Percentiles rank a stretch among this genome's conserved stretches.
Evolutionary conservation across 1,139 yeast genomes (phyloP).

Genomic region (Yamadazyma diospyri): DNA sequence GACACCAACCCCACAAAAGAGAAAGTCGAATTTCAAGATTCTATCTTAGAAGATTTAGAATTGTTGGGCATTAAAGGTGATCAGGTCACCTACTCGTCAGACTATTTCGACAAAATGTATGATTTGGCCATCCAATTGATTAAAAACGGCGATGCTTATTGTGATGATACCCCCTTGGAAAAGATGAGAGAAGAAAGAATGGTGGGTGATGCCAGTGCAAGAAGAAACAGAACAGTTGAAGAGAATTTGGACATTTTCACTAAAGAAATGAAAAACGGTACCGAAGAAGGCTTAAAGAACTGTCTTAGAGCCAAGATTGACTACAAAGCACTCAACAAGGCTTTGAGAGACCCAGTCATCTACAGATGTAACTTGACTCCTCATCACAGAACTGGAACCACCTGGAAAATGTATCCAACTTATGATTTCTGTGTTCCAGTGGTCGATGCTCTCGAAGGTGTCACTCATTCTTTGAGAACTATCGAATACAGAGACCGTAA

Average conservation of each 20-base stretch:
- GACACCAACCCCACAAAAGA: constrained; percentile 97
- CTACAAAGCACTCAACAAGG: constrained; percentile 83
- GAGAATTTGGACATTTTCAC: constrained; percentile 83
- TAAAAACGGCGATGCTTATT: constrained; percentile 92
- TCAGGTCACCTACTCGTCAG: constrained; percentile 80
- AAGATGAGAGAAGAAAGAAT: constrained; percentile 97
- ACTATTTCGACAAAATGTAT: constrained; percentile 88
- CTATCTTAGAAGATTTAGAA: constrained; percentile 85
- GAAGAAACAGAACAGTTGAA: constrained; percentile 88
- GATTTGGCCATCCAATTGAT: constrained; percentile 79
- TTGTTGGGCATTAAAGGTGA: constrained; percentile 92
- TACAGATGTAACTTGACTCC: constrained; percentile 96
- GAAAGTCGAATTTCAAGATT: constrained; percentile 86
- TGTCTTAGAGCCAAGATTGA: constrained; percentile 96
- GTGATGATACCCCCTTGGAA: constrained; percentile 93
- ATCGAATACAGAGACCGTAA: constrained; percentile 98
- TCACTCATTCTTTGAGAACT: constrained; percentile 94
- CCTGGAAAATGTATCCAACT: constrained; percentile 95
- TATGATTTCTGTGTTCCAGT: constrained; percentile 98
- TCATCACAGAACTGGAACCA: constrained; percentile 89
- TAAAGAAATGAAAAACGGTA: constrained; percentile 87
- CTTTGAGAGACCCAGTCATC: constrained; percentile 94
- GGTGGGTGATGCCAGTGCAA: constrained; percentile 83
- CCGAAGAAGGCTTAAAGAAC: constrained; percentile 84
- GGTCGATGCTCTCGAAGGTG: constrained; percentile 93